Conservation (phyloP, 1,139 yeast species). For the Hanseniaspora gamundiae region DNA sequence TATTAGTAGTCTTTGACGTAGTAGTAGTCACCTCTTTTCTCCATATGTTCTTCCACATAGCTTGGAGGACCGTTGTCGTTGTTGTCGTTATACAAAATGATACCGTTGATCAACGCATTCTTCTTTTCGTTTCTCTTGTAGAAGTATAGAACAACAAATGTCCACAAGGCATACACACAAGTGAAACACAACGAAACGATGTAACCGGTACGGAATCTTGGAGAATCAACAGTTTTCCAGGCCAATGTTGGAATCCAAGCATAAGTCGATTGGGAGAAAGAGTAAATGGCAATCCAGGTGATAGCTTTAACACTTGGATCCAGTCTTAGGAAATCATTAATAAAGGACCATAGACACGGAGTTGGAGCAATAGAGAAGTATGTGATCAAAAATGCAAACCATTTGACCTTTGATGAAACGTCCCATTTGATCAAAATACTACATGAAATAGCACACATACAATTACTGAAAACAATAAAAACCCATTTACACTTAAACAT, state of each 20-base stretch:
- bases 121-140: conserved; percentile 48
- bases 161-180: conserved; percentile 40
- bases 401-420: conserved; percentile 22
- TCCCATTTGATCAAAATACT: conserved; percentile 37
- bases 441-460: conserved; percentile 33
- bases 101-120: conserved; percentile 43
- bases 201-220: conserved; percentile 40
- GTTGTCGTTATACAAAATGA: conserved; percentile 26
- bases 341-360: conserved; percentile 28
- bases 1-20: conserved; percentile 18
- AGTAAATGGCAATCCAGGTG: conserved; percentile 27
- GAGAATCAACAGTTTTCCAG: conserved; percentile 46
- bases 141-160: conserved; percentile 42
- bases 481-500: conserved; percentile 26
- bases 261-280: conserved; percentile 26
- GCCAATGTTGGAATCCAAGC: conserved; percentile 32
- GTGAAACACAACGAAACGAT: conserved; percentile 41
- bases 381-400: conserved; percentile 27
- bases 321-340: conserved; percentile 27
- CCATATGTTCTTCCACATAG: conserved; percentile 19
- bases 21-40: conserved; percentile 20
- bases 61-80: conserved; percentile 20
- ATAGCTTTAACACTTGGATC: conserved; percentile 29
- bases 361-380: conserved; percentile 27
- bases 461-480: conserved; percentile 39